Evolutionary conservation across 805 yeast genomes (phyloP).

Genomic region (Wickerhamomyces bisporus): DNA sequence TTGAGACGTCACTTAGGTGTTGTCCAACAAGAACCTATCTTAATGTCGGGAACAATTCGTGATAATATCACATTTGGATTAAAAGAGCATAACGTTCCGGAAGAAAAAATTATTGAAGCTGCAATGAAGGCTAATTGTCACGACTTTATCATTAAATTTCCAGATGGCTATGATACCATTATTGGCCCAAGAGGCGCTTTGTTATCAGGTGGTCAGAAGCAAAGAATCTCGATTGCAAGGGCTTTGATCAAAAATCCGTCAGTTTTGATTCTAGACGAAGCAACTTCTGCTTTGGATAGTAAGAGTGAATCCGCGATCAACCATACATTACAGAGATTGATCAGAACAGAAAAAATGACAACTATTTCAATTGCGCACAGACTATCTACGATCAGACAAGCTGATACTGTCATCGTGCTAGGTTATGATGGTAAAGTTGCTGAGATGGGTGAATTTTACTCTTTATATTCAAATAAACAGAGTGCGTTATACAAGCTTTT

Average conservation of each 20-base stretch:
- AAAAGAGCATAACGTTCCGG: constrained; percentile 39
- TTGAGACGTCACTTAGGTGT: constrained; percentile 59
- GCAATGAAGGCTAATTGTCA: constrained; percentile 52
- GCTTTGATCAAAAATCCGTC: constrained; percentile 73
- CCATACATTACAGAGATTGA: constrained; percentile 63
- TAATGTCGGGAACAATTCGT: constrained; percentile 74
- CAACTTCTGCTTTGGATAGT: constrained; percentile 83
- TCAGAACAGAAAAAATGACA: constrained; percentile 57
- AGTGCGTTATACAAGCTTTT: constrained; percentile 35
- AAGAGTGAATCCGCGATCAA: constrained; percentile 73
- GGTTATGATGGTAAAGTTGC: constrained; percentile 78
- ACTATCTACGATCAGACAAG: constrained; percentile 81
- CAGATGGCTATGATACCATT: constrained; percentile 59
- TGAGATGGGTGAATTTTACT: constrained; percentile 63
- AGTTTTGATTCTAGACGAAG: constrained; percentile 77
- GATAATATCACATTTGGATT: constrained; percentile 77
- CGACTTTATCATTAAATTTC: constrained; percentile 53
- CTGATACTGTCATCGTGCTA: constrained; percentile 79
- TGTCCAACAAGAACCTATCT: constrained; percentile 72
- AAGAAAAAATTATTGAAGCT: constrained; percentile 40
- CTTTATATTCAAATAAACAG: constrained; percentile 42
- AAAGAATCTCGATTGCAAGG: constrained; percentile 81
- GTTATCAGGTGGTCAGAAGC: constrained; percentile 92
- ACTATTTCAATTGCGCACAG: constrained; percentile 92
- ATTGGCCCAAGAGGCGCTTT: constrained; percentile 63